These are phyloP conservation scores for Lithocarpus polystachyus DNA, from an alignment of 306 rosid species.

Conservation along the genomic window DNA sequence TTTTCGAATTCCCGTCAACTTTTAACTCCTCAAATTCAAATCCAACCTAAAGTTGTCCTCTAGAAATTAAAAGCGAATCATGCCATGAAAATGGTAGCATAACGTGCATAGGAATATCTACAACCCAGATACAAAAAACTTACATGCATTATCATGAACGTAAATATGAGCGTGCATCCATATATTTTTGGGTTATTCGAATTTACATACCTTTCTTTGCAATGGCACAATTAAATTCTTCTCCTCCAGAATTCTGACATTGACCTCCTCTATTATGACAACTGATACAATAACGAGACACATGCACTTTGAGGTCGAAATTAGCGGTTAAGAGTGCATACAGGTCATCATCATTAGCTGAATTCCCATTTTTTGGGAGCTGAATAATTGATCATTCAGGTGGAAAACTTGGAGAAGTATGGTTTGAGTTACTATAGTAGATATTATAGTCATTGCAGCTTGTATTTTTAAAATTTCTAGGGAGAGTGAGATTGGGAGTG, in stretches of 20 bases:
- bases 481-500: fast-evolving
- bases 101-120: not conserved
- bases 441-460: not conserved
- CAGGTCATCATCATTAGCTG: not conserved
- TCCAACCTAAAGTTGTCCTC: too few relatives aligned
- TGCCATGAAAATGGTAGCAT: not conserved
- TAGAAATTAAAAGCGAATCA: too few relatives aligned
- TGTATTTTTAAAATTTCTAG: not conserved
- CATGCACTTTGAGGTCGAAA: not conserved
- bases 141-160: too few relatives aligned
- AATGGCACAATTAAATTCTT: slow-evolving; percentile 10
- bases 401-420: not conserved
- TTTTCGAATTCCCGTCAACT: too few relatives aligned
- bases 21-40: too few relatives aligned
- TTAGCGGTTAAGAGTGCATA: slow-evolving; percentile 21
- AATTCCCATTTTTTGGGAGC: slow-evolving; percentile 25
- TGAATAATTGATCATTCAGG: slow-evolving; percentile 8
- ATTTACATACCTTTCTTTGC: slow-evolving; percentile 11
- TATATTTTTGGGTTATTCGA: not conserved
- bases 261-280: slow-evolving; percentile 17
- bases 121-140: too few relatives aligned
- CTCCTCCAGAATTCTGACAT: slow-evolving; percentile 4
- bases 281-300: slow-evolving; percentile 9
- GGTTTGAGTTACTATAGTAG: not conserved
- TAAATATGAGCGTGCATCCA: too few relatives aligned